A percentile compares a stretch with the other conserved stretches of the same genome.
These are phyloP conservation scores for Monocercomonoides exilis DNA, from an alignment of 78 protist genomes.

Conservation along the genomic window DNA sequence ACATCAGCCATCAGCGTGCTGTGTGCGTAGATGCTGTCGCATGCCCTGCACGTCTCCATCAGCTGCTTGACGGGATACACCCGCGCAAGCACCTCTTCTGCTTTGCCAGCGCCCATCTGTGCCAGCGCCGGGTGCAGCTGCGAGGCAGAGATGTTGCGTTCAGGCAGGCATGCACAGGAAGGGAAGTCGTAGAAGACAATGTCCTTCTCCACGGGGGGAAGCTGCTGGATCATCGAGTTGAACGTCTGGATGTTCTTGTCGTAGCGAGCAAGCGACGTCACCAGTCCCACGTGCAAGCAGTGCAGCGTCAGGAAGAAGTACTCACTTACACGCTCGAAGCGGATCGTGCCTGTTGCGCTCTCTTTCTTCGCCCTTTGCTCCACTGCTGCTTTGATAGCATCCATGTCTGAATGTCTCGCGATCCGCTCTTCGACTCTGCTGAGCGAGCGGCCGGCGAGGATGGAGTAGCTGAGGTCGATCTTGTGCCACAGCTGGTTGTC, in stretches of 20 bases:
- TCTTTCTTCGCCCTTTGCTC: background rate
- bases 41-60: background rate
- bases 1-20: background rate
- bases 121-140: background rate
- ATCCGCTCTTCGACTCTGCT: background rate
- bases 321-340: background rate
- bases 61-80: background rate
- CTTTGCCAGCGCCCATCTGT: background rate
- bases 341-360: background rate
- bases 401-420: background rate
- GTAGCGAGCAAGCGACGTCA: background rate
- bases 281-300: background rate
- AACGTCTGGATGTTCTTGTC: background rate
- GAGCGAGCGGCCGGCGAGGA: background rate
- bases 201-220: background rate
- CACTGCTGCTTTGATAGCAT: background rate
- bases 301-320: background rate
- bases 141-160: background rate
- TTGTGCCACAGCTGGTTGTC: background rate
- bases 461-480: background rate
- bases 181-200: background rate
- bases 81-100: background rate
- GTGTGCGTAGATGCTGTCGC: background rate
- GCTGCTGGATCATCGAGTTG: background rate
- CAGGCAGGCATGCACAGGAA: background rate